Evolutionary conservation across 495 filamentous ascomycete species (phyloP).

Genomic region (Aspergillus baeticus): DNA sequence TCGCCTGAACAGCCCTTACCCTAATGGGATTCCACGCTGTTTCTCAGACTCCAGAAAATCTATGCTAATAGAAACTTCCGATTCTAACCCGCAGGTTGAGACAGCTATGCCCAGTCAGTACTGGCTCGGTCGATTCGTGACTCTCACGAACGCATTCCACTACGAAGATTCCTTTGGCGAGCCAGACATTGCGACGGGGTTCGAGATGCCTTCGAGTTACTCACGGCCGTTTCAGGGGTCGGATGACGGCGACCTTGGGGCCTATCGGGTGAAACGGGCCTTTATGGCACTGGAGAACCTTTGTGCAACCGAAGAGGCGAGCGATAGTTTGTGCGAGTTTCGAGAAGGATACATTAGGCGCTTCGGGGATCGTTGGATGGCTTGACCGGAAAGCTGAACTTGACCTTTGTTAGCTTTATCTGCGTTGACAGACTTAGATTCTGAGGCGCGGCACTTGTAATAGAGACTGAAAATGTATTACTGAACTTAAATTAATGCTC

Average conservation of each 20-base stretch:
- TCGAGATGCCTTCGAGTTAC: conserved; percentile 22
- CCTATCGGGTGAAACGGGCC: conserved; percentile 41
- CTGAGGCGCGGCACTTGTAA: not conserved
- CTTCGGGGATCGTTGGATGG: conserved; percentile 22
- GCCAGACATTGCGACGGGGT: conserved; percentile 24
- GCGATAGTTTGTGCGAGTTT: conserved; percentile 44
- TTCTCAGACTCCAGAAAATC: not conserved
- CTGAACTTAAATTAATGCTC: not conserved
- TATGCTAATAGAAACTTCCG: conserved; percentile 7
- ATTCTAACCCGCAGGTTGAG: conserved; percentile 14
- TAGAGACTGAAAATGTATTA: not conserved
- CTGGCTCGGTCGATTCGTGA: conserved; percentile 57
- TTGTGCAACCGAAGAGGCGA: conserved; percentile 51
- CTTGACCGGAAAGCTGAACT: not conserved
- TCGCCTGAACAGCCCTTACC: not conserved
- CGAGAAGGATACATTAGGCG: conserved; percentile 42
- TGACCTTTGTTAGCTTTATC: not conserved
- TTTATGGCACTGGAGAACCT: conserved; percentile 45
- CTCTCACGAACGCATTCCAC: conserved; percentile 52
- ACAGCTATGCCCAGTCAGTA: conserved; percentile 30
- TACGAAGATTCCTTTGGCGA: conserved; percentile 41
- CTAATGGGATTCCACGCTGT: not conserved
- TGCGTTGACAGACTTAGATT: too few species aligned
- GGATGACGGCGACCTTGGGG: conserved; percentile 15
- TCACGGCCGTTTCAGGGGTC: conserved; percentile 17